phyloP scores from a whole-genome alignment of 2,329 filamentous ascomycete species.

The Botryotinia calthae region DNA sequence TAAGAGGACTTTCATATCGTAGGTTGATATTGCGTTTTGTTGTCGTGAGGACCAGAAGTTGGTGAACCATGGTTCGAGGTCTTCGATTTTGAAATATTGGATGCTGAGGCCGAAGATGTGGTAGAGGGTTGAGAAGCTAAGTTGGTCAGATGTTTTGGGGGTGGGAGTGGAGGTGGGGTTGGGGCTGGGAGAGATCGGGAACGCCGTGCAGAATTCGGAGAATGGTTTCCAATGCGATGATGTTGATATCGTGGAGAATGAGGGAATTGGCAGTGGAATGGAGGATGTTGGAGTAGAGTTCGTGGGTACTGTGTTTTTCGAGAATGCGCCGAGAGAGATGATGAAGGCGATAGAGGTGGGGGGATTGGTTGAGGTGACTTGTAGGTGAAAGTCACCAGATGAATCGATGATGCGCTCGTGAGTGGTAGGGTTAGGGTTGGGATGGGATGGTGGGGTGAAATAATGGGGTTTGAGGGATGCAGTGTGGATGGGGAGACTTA shows the following conservation, averaged over 20 bases:
- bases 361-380: not conserved
- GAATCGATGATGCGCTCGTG: not conserved
- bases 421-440: too few relatives aligned
- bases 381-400: not conserved
- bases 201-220: not conserved
- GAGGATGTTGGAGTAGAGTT: not conserved
- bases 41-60: not conserved
- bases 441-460: not conserved
- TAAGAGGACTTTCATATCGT: not conserved
- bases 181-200: not conserved
- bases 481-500: not conserved
- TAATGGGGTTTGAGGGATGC: too few relatives aligned
- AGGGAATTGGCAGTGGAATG: too few relatives aligned
- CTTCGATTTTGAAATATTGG: not conserved
- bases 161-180: not conserved
- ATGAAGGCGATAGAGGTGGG: too few relatives aligned
- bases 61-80: not conserved
- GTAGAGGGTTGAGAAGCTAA: not conserved
- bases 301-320: not conserved
- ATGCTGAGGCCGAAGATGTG: not conserved
- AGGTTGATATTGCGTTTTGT: too few relatives aligned
- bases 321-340: not conserved
- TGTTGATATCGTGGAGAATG: not conserved
- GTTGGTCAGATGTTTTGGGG: not conserved
- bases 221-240: not conserved